These are phyloP conservation scores for Kuraishia piskuri DNA, from an alignment of 805 yeast genomes.

Conservation along the genomic window DNA sequence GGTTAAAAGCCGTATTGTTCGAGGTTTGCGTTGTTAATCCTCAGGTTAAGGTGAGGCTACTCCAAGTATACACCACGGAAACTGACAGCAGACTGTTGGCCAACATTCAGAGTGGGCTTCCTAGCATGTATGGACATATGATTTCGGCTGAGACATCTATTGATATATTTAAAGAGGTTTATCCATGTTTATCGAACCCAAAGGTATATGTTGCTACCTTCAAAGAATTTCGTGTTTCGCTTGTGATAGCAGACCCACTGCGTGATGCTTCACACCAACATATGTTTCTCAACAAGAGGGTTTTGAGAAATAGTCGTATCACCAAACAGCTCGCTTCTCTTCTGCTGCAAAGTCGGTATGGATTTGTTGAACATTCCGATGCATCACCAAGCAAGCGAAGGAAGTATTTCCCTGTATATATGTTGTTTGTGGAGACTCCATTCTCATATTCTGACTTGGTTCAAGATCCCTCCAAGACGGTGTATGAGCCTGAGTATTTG, in stretches of 20 bases:
- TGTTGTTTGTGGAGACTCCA: background rate
- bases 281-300: conserved; percentile 3
- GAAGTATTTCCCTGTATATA: background rate
- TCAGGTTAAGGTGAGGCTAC: conserved; percentile 11
- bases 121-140: too few species aligned
- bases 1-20: conserved; percentile 22
- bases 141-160: background rate
- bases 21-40: conserved; percentile 20
- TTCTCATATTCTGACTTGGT: conserved; percentile 21
- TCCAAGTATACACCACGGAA: background rate
- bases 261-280: background rate
- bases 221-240: background rate
- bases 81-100: background rate
- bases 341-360: background rate
- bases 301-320: conserved; percentile 3
- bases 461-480: conserved; percentile 29
- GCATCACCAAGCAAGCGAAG: background rate
- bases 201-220: background rate
- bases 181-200: background rate
- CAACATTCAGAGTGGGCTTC: too few species aligned
- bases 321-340: background rate
- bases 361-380: background rate
- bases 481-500: background rate
- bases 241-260: too few species aligned
- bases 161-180: background rate